Evolutionary conservation across 2,329 filamentous ascomycete genomes (phyloP).

Genomic region (Nemania sp.): DNA sequence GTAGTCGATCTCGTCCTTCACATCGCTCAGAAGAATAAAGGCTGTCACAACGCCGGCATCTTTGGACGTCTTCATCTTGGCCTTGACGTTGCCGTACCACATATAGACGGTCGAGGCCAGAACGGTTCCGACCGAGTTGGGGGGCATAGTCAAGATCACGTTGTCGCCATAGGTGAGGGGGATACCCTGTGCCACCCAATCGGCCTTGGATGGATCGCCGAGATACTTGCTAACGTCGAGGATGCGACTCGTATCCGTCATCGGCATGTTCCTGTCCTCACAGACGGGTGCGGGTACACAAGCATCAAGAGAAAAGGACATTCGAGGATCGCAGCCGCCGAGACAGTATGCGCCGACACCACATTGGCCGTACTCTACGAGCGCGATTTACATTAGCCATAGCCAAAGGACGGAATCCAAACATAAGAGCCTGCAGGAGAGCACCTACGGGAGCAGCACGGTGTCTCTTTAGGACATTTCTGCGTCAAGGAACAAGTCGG

Average conservation of each 20-base stretch:
- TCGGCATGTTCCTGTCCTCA: slow-evolving; percentile 71
- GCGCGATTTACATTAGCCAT: slow-evolving; percentile 13
- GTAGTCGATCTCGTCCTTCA: slow-evolving; percentile 98
- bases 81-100: slow-evolving; percentile 95
- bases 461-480: slow-evolving; percentile 72
- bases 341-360: slow-evolving; percentile 94
- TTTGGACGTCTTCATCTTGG: slow-evolving; percentile 80
- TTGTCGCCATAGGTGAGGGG: slow-evolving; percentile 69
- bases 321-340: slow-evolving; percentile 88
- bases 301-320: slow-evolving; percentile 79
- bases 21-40: slow-evolving; percentile 92
- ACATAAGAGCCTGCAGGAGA: neutral
- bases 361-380: slow-evolving; percentile 84
- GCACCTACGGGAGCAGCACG: slow-evolving; percentile 76
- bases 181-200: slow-evolving; percentile 88
- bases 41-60: slow-evolving; percentile 92
- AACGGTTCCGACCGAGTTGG: slow-evolving; percentile 82
- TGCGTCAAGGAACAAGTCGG: slow-evolving; percentile 51
- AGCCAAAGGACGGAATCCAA: neutral
- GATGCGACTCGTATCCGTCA: slow-evolving; percentile 72
- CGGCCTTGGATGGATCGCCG: slow-evolving; percentile 75
- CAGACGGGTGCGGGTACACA: slow-evolving; percentile 87
- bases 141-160: slow-evolving; percentile 86
- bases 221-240: slow-evolving; percentile 78
- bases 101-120: slow-evolving; percentile 83